Percentiles rank a stretch among this genome's conserved stretches.
phyloP scores from a whole-genome alignment of 371 early-diverging fungal genomes.

The Chytridiales sp. region DNA sequence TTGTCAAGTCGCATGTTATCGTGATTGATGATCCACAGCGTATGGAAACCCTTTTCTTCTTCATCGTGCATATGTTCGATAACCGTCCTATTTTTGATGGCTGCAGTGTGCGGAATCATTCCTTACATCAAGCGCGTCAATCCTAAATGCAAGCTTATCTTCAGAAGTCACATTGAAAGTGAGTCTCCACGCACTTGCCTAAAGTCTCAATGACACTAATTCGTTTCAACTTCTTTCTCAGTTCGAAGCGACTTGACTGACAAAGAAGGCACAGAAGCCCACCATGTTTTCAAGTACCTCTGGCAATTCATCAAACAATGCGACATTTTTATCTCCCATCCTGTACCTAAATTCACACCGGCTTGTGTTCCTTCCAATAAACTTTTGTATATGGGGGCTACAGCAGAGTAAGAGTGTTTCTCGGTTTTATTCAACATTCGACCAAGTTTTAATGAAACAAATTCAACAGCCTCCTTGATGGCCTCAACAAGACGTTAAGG shows the following conservation, averaged over 20 bases:
- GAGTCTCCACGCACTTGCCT: neutral
- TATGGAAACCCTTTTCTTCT: constrained; percentile 25
- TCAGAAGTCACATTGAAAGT: constrained; percentile 81
- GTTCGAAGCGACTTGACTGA: constrained; percentile 70
- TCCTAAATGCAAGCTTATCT: constrained; percentile 69
- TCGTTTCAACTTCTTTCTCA: constrained; percentile 9
- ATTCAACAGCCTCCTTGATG: constrained; percentile 36
- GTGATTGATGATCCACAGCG: constrained; percentile 88
- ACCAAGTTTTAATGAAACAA: neutral
- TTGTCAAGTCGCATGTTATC: constrained; percentile 70
- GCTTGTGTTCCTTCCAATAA: constrained; percentile 60
- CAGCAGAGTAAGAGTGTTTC: constrained; percentile 55
- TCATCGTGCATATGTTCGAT: constrained; percentile 9
- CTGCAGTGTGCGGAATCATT: constrained; percentile 68
- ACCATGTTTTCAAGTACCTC: constrained; percentile 57
- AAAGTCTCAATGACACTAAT: too few species aligned
- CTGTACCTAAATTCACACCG: constrained; percentile 72
- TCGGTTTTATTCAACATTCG: too few species aligned
- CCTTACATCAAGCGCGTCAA: constrained; percentile 70
- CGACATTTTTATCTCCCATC: constrained; percentile 80
- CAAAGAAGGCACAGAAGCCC: constrained; percentile 32
- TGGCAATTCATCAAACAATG: constrained; percentile 70
- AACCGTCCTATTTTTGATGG: neutral
- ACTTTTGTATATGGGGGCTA: constrained; percentile 71
- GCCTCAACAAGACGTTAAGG: constrained; percentile 29